Conservation (phyloP, 768 basidiomycete species). For the Sarcodon aspratus region DNA sequence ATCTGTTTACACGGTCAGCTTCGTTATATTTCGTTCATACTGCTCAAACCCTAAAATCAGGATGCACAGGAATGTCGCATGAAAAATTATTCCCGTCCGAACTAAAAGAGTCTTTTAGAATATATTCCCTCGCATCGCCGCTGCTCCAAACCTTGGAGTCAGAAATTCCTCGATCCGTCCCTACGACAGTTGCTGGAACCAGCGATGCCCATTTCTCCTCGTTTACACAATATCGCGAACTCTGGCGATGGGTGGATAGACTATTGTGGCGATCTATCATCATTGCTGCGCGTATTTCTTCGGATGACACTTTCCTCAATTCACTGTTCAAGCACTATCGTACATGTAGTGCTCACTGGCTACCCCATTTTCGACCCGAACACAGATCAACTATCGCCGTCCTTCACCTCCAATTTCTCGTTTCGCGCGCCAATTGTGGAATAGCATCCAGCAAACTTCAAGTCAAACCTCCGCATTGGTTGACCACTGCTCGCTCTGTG, state of each 20-base stretch:
- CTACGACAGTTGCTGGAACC: conserved; percentile 21
- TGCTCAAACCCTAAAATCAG: not conserved
- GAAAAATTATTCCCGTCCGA: conserved; percentile 47
- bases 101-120: conserved; percentile 37
- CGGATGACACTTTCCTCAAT: conserved; percentile 40
- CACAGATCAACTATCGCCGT: conserved; percentile 63
- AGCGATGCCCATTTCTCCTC: conserved; percentile 31
- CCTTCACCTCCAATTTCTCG: conserved; percentile 65
- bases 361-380: conserved; percentile 61
- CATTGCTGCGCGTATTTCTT: conserved; percentile 37
- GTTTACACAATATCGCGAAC: conserved; percentile 64
- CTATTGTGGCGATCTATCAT: conserved; percentile 74
- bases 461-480: conserved; percentile 36
- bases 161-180: conserved; percentile 25
- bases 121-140: conserved; percentile 44
- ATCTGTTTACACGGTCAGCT: conserved; percentile 65
- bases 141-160: conserved; percentile 38
- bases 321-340: conserved; percentile 50
- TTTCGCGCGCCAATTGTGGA: conserved; percentile 27
- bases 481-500: conserved; percentile 51
- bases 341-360: conserved; percentile 60
- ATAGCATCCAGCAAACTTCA: conserved; percentile 9
- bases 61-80: conserved; percentile 55
- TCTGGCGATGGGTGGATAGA: conserved; percentile 80
- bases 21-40: not conserved